Evolutionary conservation across 805 yeast species (phyloP), one percentile per base, ranked within the genome.

Genomic region (Starmerella bombi): DNA sequence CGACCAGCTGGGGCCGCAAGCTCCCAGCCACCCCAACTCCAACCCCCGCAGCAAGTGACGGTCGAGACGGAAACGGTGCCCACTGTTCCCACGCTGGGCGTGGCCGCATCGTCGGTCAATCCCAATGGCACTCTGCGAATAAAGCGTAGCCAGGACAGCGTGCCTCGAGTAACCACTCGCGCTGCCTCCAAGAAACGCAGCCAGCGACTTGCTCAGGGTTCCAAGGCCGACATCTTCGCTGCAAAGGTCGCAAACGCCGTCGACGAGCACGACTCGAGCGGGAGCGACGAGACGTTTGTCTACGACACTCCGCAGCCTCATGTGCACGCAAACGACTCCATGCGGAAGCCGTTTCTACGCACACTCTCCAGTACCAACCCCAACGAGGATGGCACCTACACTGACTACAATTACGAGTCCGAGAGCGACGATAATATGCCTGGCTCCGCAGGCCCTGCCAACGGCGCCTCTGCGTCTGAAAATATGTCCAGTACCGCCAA

Each of bases 211-310:
- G 58, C 56, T 5, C 54, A 61, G 5, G 71, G 83, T 3, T 75
- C 93, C 6, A 72, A 85, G 54, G 91, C 95, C 0, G 97, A 86
- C 55, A 74, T 84, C 45, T 91, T 91, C 59, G 97, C 96, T 8
- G 96, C 97, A 0, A 81, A 80, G 51, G 67, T 91, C 45, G 97
- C 95, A 7, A 78, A 84, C 41, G 97, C 97, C 1, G 93, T 88
- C 3, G 93, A 80, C 48, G 94, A 84, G 51, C 48, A 48, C 30
- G 55, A 59, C 23, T 75, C 80, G 31, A 77, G 86, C 25, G 96
- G 86, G 57, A 75, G 85, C 20, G 94, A 86, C 51, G 98, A 91
- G 58, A 84, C 94, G 1, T 88, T 91, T 67, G 95, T 88, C n/a
- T 88, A 88, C 58, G 96, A 86, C 53, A 73, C 64, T 7, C 31